Evolutionary conservation across 768 basidiomycete genomes (phyloP), one percentile per base, ranked within the genome.

Genomic region (Cubamyces lactineus): DNA sequence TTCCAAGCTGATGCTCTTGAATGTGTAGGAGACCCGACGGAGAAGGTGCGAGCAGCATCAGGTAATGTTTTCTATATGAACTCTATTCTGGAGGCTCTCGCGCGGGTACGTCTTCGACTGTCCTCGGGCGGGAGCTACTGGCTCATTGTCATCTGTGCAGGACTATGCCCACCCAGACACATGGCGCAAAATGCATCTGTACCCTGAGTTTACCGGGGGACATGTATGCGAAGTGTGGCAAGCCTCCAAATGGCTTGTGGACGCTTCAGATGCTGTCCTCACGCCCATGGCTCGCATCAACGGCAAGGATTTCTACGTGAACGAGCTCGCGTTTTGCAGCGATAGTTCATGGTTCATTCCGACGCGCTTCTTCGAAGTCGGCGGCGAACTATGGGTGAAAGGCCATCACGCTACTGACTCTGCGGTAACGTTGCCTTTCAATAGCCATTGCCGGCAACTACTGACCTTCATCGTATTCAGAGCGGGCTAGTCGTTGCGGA

Each of bases 1-100:
- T 53, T 56, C 24, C 64, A 70, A 16, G 63, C 69, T 12, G 24
- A 40, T 5, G 39, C 71, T 15, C 64, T 57, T 28, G 39, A 64
- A 5, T 53, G 66, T 5, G 49, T 76, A 1, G 71, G 75, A 4
- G 58, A 61, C 15, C 72, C 69, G 0, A 75, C 64, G 0, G 62
- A 63, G 21, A 72, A 73, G 50, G 55, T 70, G 1, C 67, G 21
- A 0, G 28, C 68, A 5, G 4, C 43, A 0, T 70, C 64, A 0
- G 73, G 72, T 4, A 74, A 63, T 40, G 56, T 76, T 1, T 73
- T 75, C 43, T 76, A 75, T 42, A 30, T 73, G 0, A 76, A 72
- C n/a, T 30, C 47, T 2, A 26, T 71, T 8, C 23, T 15, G 0
- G 63, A 68, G 2, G 64, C 48, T 0, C 61, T 75, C 42, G 65